Base-by-base conservation (phyloP, 1,139 yeast genomes). In the Zygosaccharomyces pseudobailii region DNA sequence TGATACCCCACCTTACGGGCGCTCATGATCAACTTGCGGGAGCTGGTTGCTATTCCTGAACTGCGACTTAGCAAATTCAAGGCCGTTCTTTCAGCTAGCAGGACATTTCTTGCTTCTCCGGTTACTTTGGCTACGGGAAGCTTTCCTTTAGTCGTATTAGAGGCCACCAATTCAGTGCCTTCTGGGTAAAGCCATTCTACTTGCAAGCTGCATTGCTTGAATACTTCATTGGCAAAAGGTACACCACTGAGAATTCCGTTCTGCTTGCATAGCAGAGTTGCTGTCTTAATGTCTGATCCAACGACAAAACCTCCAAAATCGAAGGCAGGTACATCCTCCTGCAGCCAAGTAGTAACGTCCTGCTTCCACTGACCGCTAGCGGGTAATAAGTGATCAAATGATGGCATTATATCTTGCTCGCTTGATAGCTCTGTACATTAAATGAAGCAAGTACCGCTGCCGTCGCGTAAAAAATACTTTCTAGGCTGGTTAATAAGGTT, bases 261-360 rank as follows among this genome's bases (percentile, higher is more conserved):
- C 53, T 85, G 85, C 68, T 90, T 90, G 75, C 94, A 85, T 67
- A 79, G 84, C 39, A 90, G 73, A 1, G 87, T 81, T 2, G 95
- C 97, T 1, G 81, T 74, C 62, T 87, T 87, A 7, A 58, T 61
- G 45, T 76, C 82, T 50, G 77, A 75, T 5, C 97, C 97, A n/a
- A 90, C 97, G 1, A 90, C 97, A 62, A 71, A 88, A 2, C 96
- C 97, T 33, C 97, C 97, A 57, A 83, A 86, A 66, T 90, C 97
- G 61, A 90, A 90, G 0, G 95, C 82, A 1, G 97, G 97, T 4
- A 86, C 94, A 62, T 90, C 97, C 62, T 90, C 97, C 4, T 78
- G 72, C 23, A 90, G 72, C 82, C 87, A 90, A 37, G 71, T 75
- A 10, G 89, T 80, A 53, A 90, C 80, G 53, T 83, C 84, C 47